Conservation (phyloP, 2,329 filamentous ascomycete species). For the Trichophyton equinum region DNA sequence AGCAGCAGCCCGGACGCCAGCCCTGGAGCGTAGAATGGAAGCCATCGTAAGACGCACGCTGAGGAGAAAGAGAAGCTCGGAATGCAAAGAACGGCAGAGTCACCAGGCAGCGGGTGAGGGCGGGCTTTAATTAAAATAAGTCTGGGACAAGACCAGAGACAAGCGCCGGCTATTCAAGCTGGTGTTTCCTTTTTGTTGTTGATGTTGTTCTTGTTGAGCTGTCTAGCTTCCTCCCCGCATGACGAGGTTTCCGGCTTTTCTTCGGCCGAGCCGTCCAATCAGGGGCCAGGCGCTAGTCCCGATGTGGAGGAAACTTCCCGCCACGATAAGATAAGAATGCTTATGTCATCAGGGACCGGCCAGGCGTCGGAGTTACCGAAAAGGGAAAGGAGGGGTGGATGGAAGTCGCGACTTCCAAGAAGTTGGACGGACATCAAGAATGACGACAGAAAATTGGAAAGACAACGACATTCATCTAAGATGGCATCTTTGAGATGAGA, state of each 20-base stretch:
- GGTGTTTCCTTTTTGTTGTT: neutral
- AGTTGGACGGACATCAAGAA: neutral
- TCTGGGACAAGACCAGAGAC: neutral
- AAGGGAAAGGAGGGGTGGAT: neutral
- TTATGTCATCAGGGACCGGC: neutral
- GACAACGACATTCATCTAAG: neutral
- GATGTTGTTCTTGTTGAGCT: neutral
- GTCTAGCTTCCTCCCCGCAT: neutral
- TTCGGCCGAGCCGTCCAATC: constrained; percentile 3
- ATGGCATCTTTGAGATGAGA: neutral
- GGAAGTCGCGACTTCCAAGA: too few species aligned
- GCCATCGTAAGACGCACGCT: constrained; percentile 20
- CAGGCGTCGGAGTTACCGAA: neutral
- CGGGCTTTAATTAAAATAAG: neutral
- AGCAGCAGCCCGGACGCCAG: constrained; percentile 23
- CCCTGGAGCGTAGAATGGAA: constrained; percentile 25
- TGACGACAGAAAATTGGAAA: neutral
- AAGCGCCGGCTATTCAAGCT: too few species aligned
- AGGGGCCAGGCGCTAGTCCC: neutral
- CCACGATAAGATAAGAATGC: neutral
- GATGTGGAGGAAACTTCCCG: neutral
- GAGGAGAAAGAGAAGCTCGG: neutral
- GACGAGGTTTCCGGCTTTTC: neutral
- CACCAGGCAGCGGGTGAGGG: neutral
- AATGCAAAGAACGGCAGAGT: neutral